These are phyloP conservation scores for Phytopythium kandeliae DNA, from an alignment of 352 stramenopile species.

Conservation along the genomic window DNA sequence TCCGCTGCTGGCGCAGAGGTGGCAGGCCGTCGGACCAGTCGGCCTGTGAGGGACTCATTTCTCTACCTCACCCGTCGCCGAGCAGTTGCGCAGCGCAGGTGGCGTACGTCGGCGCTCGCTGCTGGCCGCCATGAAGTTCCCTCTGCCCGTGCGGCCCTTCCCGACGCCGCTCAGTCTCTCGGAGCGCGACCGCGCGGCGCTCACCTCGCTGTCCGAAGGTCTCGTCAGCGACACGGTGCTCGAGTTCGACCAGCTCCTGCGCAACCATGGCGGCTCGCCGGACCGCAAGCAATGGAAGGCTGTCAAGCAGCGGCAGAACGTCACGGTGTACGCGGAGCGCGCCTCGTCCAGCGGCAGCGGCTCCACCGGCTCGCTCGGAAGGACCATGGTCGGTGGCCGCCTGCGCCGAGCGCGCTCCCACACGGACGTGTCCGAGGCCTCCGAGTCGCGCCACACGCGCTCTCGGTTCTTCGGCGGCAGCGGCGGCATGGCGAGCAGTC, in stretches of 20 bases:
- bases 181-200: constrained; percentile 16
- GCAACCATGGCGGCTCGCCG: constrained; percentile 14
- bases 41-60: too few species aligned
- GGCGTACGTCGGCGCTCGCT: too few species aligned
- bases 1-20: too few species aligned
- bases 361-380: neutral
- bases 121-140: constrained; percentile 5
- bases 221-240: constrained; percentile 17
- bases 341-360: neutral
- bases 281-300: constrained; percentile 21
- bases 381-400: neutral
- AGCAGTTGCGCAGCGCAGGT: constrained; percentile 3
- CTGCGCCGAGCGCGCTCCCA: neutral
- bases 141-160: constrained; percentile 15
- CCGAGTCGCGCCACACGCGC: neutral
- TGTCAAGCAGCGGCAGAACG: constrained; percentile 20
- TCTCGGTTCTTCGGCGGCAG: constrained; percentile 2
- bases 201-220: constrained; percentile 14
- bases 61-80: constrained; percentile 4
- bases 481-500: neutral
- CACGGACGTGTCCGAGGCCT: neutral
- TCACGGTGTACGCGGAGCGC: constrained; percentile 22
- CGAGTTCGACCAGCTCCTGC: constrained; percentile 26
- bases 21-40: too few species aligned
- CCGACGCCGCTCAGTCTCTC: constrained; percentile 20